Conservation (phyloP, 495 filamentous ascomycete species). For the Penicillium bialowiezense region DNA sequence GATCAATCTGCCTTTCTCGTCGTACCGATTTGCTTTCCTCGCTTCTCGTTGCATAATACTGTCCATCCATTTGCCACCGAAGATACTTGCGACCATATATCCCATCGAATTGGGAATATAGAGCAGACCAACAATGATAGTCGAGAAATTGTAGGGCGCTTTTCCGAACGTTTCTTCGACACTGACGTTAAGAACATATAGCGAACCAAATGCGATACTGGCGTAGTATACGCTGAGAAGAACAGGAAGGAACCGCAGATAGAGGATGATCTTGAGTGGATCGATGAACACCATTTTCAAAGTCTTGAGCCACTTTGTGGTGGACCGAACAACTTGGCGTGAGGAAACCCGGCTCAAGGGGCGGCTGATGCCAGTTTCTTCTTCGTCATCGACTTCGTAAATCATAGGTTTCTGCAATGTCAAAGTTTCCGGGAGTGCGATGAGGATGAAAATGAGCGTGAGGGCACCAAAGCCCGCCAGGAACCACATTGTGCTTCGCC, state of each 20-base stretch:
- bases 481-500: slow-evolving; percentile 89
- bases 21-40: slow-evolving; percentile 64
- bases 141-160: slow-evolving; percentile 70
- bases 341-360: slow-evolving; percentile 59
- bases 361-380: slow-evolving; percentile 21
- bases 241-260: slow-evolving; percentile 78
- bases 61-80: slow-evolving; percentile 88
- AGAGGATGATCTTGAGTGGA: slow-evolving; percentile 73
- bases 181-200: slow-evolving; percentile 87
- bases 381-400: slow-evolving; percentile 14
- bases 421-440: slow-evolving; percentile 72
- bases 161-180: slow-evolving; percentile 72
- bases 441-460: slow-evolving; percentile 58
- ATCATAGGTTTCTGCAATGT: slow-evolving; percentile 19
- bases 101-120: slow-evolving; percentile 82
- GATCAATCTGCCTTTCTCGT: slow-evolving; percentile 64
- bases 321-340: slow-evolving; percentile 56
- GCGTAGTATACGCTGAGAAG: slow-evolving; percentile 78
- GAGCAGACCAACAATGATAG: slow-evolving; percentile 70
- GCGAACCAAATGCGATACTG: slow-evolving; percentile 72
- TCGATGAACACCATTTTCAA: slow-evolving; percentile 72
- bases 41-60: slow-evolving; percentile 85
- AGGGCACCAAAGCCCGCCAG: slow-evolving; percentile 71
- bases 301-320: slow-evolving; percentile 48
- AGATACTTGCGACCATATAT: slow-evolving; percentile 67